These are phyloP conservation scores for Colletotrichum sp. DNA, from an alignment of 2,329 filamentous ascomycete genomes.

Conservation along the genomic window DNA sequence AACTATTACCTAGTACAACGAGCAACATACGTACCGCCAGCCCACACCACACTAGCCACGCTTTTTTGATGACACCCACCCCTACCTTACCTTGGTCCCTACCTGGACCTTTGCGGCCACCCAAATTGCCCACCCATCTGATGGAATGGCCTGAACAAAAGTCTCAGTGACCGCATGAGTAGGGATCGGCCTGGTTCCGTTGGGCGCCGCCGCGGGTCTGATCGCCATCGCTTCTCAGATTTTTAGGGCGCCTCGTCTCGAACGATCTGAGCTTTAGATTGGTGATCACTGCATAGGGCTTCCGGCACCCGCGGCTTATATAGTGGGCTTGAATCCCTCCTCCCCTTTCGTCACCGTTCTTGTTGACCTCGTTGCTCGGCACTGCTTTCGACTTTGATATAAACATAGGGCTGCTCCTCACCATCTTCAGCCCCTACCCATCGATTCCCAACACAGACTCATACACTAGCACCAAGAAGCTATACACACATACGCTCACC, in stretches of 20 bases:
- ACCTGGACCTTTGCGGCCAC: not conserved
- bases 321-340: slow-evolving; percentile 12
- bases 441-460: not conserved
- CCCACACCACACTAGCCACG: not conserved
- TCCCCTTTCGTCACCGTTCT: not conserved
- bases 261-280: slow-evolving; percentile 17
- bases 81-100: not conserved
- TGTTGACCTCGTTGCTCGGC: not conserved
- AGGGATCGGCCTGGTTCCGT: slow-evolving; percentile 19
- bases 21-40: not conserved
- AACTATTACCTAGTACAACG: not conserved
- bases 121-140: not conserved
- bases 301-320: slow-evolving; percentile 14
- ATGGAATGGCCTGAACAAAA: not conserved
- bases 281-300: slow-evolving; percentile 20
- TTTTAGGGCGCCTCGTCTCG: slow-evolving; percentile 14
- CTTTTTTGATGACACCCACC: not conserved
- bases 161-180: slow-evolving; percentile 6
- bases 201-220: slow-evolving; percentile 15
- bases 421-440: not conserved
- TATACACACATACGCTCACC: not conserved
- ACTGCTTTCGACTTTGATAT: not conserved
- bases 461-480: not conserved
- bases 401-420: not conserved
- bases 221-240: slow-evolving; percentile 7